A percentile compares a stretch with the other conserved stretches of the same genome.
Conservation (phyloP, 345 rosid species). For the Eucalyptus urophylla region DNA sequence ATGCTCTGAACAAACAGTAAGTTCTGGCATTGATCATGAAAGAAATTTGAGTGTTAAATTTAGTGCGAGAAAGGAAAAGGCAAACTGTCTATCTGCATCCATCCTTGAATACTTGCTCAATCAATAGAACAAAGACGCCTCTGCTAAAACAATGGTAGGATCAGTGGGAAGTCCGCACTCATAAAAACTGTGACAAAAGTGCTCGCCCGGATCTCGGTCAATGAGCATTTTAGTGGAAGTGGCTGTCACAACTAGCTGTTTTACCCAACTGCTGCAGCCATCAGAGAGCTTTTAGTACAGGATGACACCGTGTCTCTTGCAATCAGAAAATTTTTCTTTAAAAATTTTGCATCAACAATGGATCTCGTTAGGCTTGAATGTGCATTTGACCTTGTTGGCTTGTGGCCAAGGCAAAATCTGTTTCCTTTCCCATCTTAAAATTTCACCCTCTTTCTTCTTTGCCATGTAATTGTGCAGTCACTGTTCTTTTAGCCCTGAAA, state of each 20-base stretch:
- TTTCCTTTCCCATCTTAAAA: background rate
- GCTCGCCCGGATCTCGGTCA: background rate
- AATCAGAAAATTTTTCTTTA: background rate
- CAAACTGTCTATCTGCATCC: background rate
- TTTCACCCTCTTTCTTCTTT: background rate
- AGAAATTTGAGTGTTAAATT: background rate
- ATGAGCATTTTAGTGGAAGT: background rate
- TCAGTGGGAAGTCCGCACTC: background rate
- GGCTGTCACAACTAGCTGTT: background rate
- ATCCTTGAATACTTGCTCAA: background rate
- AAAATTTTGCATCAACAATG: background rate
- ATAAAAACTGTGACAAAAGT: background rate
- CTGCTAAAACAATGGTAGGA: background rate
- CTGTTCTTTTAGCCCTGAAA: slow-evolving; percentile 66
- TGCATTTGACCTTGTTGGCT: background rate
- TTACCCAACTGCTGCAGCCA: background rate
- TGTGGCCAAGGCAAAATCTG: background rate
- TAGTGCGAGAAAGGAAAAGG: background rate
- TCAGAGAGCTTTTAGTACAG: background rate
- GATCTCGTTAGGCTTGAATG: background rate
- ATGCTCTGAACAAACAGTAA: background rate
- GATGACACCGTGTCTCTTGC: background rate
- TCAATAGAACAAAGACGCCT: background rate
- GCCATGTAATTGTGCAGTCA: slow-evolving; percentile 22
- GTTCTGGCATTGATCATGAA: background rate